Base-by-base conservation (phyloP, 371 early-diverging fungal species). In the Zychaea mexicana region DNA sequence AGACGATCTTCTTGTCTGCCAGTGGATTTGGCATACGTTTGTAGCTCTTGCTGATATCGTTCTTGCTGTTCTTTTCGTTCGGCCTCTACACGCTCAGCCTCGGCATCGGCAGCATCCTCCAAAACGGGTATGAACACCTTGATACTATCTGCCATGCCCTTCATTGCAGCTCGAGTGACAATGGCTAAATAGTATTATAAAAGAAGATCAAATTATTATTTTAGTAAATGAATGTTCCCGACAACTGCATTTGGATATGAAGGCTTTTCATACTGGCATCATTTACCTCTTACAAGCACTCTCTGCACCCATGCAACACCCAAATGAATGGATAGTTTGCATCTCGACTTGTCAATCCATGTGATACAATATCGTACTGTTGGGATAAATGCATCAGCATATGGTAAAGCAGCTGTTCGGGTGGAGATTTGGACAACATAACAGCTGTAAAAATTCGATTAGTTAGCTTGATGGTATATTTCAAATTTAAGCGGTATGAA, bases 371-470 rank as follows among this genome's bases (percentile, higher is more conserved):
- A 87, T 21, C 82, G 77, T 8, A 83, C 63, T 15, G 78, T 73
- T 13, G 87, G 87, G 2, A 85, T 73, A 60, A 87, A 87, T 0
- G 86, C 84, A 63, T 87, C 87, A 21, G 84, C 83, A 70, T 85
- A 85, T 7, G 87, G 87, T 55, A 87, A 52, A 12, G 78, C 76
- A 1, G 79, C 77, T 0, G 83, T 72, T 39, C 84, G 65, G 61
- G 86, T 75, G 24, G 74, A 66, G 60, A 79, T 72, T 64, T 81
- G 60, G 42, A 82, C 72, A 57, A 73, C 69, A 66, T 82, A 82
- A 27, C 75, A 60, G 28, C 73, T 83, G 62, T 17, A 68, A 28
- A 32, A 2, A 52, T 32, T 33, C 30, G 17, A 38, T 36, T 19
- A 47, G 22, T 45, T n/a, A 15, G 15, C 28, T 26, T 3, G 2